Percentiles rank a stretch among this genome's conserved stretches.
Conservation (phyloP, 2,329 filamentous ascomycete genomes). For the Conoideocrella luteorostrata region DNA sequence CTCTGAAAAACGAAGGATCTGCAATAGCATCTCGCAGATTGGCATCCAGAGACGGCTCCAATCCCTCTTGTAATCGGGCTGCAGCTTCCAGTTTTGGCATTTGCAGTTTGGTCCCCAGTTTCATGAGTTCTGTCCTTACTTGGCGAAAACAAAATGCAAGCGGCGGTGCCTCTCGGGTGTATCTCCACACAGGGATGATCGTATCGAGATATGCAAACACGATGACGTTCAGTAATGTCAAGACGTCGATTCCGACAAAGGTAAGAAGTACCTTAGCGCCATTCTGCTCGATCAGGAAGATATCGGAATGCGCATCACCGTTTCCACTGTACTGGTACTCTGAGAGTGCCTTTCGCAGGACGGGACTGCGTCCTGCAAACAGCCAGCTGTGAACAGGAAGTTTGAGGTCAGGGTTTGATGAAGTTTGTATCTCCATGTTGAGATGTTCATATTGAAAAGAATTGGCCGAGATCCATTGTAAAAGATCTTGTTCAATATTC, state of each 20-base stretch:
- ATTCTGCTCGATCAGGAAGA: constrained; percentile 27
- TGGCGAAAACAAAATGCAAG: constrained; percentile 70
- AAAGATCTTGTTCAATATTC: constrained; percentile 60
- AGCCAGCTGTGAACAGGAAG: constrained; percentile 83
- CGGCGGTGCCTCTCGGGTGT: constrained; percentile 57
- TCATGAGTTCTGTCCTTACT: constrained; percentile 82
- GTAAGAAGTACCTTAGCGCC: constrained; percentile 51
- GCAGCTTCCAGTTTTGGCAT: constrained; percentile 69
- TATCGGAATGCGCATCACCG: constrained; percentile 18
- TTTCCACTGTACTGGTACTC: constrained; percentile 38
- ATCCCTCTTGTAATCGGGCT: constrained; percentile 65
- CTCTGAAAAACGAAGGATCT: constrained; percentile 66
- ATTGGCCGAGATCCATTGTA: constrained; percentile 38
- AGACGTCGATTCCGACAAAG: constrained; percentile 65
- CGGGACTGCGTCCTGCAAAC: constrained; percentile 64
- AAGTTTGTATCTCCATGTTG: constrained; percentile 44
- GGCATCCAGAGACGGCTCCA: constrained; percentile 55
- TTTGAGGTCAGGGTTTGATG: constrained; percentile 58
- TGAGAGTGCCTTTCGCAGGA: constrained; percentile 57
- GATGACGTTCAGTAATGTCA: constrained; percentile 72
- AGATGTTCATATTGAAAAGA: constrained; percentile 32
- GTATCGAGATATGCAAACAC: constrained; percentile 77
- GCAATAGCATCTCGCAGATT: constrained; percentile 67
- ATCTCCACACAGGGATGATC: constrained; percentile 81
- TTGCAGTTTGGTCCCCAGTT: constrained; percentile 64